Evolutionary conservation across 345 rosid genomes (phyloP).

Genomic region (Viola odorata): DNA sequence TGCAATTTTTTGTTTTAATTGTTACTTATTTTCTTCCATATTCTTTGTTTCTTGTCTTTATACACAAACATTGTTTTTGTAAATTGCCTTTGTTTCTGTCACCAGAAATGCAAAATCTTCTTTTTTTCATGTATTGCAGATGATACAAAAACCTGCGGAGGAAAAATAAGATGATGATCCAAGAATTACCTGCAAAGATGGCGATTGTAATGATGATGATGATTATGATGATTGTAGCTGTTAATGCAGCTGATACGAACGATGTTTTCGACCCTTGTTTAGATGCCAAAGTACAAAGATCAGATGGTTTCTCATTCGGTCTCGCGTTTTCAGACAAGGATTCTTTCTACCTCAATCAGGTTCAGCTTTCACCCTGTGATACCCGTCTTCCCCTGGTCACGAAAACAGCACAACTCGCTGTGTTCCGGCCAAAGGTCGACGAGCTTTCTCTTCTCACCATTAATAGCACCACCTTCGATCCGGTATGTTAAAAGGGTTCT

Average conservation of each 20-base stretch:
- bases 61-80: not conserved
- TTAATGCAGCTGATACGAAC: conserved; percentile 48
- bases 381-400: conserved; percentile 51
- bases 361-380: conserved; percentile 89
- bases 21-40: no score
- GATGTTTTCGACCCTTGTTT: conserved; percentile 56
- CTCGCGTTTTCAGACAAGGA: conserved; percentile 59
- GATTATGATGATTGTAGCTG: conserved; percentile 17
- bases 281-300: conserved; percentile 54
- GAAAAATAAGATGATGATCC: not conserved
- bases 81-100: not conserved
- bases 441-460: conserved; percentile 85
- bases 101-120: not conserved
- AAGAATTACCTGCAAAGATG: no score
- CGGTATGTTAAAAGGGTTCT: conserved; percentile 33
- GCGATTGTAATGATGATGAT: conserved; percentile 7
- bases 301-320: conserved; percentile 76
- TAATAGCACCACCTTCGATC: conserved; percentile 37
- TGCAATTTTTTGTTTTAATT: not conserved
- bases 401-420: conserved; percentile 49
- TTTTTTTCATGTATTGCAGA: conserved; percentile 6
- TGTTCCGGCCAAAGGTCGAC: conserved; percentile 75
- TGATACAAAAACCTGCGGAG: conserved; percentile 6
- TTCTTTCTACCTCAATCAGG: conserved; percentile 49
- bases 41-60: no score